These are phyloP conservation scores for Rickenella mellea DNA, from an alignment of 768 basidiomycete genomes.

Conservation along the genomic window DNA sequence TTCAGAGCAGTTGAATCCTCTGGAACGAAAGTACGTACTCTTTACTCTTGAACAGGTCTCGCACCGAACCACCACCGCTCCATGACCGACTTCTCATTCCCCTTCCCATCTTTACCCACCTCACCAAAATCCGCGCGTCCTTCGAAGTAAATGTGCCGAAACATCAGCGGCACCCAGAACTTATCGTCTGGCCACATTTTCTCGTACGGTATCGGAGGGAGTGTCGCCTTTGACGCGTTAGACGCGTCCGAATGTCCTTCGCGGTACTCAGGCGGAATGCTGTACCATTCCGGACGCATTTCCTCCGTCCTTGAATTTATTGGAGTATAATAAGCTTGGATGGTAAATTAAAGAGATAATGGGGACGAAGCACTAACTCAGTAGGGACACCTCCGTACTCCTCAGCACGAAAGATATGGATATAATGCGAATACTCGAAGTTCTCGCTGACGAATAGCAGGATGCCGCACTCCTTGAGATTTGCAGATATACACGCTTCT, in stretches of 20 bases:
- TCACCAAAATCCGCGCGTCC: slow-evolving; percentile 36
- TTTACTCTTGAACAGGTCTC: too few relatives aligned
- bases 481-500: slow-evolving; percentile 68
- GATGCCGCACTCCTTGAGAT: slow-evolving; percentile 52
- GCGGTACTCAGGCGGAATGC: slow-evolving; percentile 15
- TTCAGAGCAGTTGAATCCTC: too few relatives aligned
- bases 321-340: background rate
- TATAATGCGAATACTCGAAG: slow-evolving; percentile 52
- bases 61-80: slow-evolving; percentile 27
- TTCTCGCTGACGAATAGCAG: slow-evolving; percentile 54
- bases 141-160: slow-evolving; percentile 30
- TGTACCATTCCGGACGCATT: slow-evolving; percentile 82
- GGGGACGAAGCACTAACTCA: slow-evolving; percentile 41
- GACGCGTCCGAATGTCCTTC: too few relatives aligned
- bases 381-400: slow-evolving; percentile 48
- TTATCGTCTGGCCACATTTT: slow-evolving; percentile 56
- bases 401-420: slow-evolving; percentile 63
- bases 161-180: slow-evolving; percentile 61
- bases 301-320: slow-evolving; percentile 63
- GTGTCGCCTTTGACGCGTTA: background rate
- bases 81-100: slow-evolving; percentile 8
- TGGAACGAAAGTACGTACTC: too few relatives aligned
- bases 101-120: slow-evolving; percentile 4
- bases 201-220: slow-evolving; percentile 48
- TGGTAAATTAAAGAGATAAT: background rate